Conservation (phyloP, 73 alveolate genomes). For the Stentor roeselii region DNA sequence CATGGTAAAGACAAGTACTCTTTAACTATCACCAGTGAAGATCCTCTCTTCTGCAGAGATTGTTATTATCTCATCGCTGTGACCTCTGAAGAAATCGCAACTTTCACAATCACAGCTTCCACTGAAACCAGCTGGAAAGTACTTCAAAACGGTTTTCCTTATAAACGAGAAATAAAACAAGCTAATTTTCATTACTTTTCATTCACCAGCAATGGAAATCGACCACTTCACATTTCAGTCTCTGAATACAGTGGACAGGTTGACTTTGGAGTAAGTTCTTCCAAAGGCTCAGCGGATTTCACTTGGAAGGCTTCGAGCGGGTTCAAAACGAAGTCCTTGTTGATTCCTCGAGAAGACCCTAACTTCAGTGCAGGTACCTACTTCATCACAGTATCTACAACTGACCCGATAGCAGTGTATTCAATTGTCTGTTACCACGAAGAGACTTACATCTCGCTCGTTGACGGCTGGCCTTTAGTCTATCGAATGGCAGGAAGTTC, state of each 20-base stretch:
- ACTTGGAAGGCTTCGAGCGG: neutral
- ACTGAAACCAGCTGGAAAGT: neutral
- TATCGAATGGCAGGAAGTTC: neutral
- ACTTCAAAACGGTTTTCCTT: slow-evolving; percentile 23
- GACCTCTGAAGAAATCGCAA: neutral
- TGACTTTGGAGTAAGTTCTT: slow-evolving; percentile 1
- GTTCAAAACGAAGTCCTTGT: neutral
- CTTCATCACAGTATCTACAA: neutral
- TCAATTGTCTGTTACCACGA: neutral
- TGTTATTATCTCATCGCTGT: neutral
- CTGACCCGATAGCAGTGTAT: neutral
- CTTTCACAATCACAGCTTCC: neutral
- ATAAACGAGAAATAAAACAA: neutral
- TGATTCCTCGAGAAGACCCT: neutral
- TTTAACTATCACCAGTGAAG: neutral
- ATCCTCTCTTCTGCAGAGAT: neutral
- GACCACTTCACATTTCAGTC: neutral
- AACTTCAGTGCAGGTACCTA: slow-evolving; percentile 9
- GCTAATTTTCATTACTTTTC: neutral
- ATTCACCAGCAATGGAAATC: neutral
- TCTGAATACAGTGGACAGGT: neutral
- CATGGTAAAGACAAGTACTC: neutral
- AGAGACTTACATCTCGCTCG: neutral
- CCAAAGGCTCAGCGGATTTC: no score
- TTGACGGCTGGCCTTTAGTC: slow-evolving; percentile 20